Conservation (phyloP, 192 early-diverging fungal genomes). For the Haplosporangium gracile region DNA sequence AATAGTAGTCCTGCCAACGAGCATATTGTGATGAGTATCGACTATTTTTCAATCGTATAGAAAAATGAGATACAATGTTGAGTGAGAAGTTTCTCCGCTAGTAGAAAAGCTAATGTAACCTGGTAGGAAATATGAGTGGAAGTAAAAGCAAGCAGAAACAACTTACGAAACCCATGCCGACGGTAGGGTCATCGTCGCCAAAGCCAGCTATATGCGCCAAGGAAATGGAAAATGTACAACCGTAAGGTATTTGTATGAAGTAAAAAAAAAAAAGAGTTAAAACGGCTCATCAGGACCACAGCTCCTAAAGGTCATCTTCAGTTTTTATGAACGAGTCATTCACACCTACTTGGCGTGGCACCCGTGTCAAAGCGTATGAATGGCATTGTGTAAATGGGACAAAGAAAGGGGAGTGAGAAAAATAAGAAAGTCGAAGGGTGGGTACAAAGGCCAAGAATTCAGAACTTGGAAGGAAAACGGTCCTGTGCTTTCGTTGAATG, state of each 20-base stretch:
- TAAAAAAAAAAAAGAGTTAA: background rate
- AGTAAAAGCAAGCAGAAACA: background rate
- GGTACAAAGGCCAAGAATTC: background rate
- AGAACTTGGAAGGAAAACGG: too few species aligned
- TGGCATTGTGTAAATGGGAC: slow-evolving; percentile 6
- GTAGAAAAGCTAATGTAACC: too few species aligned
- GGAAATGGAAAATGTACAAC: background rate
- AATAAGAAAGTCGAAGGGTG: background rate
- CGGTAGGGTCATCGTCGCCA: slow-evolving; percentile 24
- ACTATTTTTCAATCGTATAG: background rate
- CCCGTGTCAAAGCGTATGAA: slow-evolving; percentile 11
- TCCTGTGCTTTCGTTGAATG: too few species aligned
- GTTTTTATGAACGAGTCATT: too few species aligned
- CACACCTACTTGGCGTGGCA: slow-evolving; percentile 3
- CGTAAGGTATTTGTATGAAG: too few species aligned
- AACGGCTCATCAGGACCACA: background rate
- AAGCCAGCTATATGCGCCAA: background rate
- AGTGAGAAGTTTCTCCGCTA: too few species aligned
- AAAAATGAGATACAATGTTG: background rate
- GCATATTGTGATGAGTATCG: slow-evolving; percentile 26
- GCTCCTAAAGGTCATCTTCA: background rate
- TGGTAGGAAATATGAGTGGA: too few species aligned
- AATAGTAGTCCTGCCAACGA: slow-evolving; percentile 34
- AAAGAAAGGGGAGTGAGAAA: background rate
- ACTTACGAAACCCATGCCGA: slow-evolving; percentile 49